Conservation (phyloP, 192 early-diverging fungal species). For the Mortierella hygrophila region DNA sequence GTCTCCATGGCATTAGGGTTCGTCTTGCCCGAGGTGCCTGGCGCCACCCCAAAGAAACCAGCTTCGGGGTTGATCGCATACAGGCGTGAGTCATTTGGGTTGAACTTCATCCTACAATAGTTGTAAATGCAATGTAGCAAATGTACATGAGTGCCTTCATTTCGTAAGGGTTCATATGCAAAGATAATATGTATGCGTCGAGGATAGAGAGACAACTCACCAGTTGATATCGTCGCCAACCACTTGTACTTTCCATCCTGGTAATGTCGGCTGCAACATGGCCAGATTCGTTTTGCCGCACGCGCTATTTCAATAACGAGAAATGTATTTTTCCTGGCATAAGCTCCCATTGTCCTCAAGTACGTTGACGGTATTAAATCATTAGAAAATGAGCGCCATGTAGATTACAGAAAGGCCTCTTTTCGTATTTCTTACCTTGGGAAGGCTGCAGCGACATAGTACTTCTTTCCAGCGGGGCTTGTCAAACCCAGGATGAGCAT, state of each 20-base stretch:
- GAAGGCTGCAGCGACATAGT: constrained; percentile 52
- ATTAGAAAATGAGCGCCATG: neutral
- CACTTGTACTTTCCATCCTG: constrained; percentile 55
- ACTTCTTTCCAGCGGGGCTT: constrained; percentile 50
- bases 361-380: neutral
- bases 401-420: neutral
- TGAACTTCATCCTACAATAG: constrained; percentile 45
- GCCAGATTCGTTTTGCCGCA: constrained; percentile 55
- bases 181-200: too few species aligned
- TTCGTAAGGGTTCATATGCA: neutral
- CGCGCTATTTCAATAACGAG: constrained; percentile 14
- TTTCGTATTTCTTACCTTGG: constrained; percentile 23
- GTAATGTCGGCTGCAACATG: constrained; percentile 49
- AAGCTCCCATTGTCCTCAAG: neutral
- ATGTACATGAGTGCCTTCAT: neutral
- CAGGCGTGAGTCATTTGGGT: constrained; percentile 37
- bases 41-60: constrained; percentile 57
- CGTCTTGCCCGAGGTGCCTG: constrained; percentile 51
- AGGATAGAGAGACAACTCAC: constrained; percentile 11
- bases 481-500: constrained; percentile 53
- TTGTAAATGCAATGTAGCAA: too few species aligned
- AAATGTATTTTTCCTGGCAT: neutral
- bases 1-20: constrained; percentile 54
- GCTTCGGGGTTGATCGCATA: constrained; percentile 57
- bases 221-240: constrained; percentile 55